These are phyloP conservation scores for Imleria badia DNA, from an alignment of 768 basidiomycete species.

Conservation along the genomic window DNA sequence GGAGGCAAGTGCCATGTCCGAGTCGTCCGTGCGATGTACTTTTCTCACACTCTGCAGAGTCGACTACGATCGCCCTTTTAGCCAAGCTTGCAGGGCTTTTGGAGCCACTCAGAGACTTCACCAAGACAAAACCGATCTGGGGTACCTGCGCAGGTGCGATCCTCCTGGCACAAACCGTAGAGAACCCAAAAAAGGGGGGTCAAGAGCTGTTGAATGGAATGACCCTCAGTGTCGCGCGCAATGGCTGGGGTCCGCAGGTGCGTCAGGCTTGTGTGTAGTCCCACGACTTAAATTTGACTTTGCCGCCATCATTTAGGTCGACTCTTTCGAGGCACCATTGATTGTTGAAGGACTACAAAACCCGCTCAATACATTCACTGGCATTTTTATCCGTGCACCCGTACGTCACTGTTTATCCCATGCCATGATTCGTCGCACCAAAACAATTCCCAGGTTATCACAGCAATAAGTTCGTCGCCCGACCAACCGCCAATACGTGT, in stretches of 20 bases:
- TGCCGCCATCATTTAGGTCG: conserved; percentile 49
- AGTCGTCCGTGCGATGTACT: background rate
- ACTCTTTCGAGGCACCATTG: conserved; percentile 86
- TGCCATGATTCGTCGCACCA: background rate
- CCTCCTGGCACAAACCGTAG: conserved; percentile 70
- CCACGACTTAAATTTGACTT: background rate
- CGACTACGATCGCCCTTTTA: conserved; percentile 85
- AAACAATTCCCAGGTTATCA: conserved; percentile 53
- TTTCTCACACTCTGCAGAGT: conserved; percentile 51
- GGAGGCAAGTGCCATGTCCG: conserved; percentile 55
- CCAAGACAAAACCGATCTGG: conserved; percentile 79
- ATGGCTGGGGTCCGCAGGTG: conserved; percentile 95
- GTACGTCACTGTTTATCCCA: conserved; percentile 39
- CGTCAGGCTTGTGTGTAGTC: background rate
- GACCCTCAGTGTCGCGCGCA: conserved; percentile 76
- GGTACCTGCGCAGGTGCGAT: conserved; percentile 97
- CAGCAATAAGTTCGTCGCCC: conserved; percentile 45
- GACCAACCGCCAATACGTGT: conserved; percentile 63
- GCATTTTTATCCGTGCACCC: conserved; percentile 94
- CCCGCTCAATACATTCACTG: conserved; percentile 63
- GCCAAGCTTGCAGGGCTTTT: conserved; percentile 73
- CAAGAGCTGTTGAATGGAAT: conserved; percentile 85
- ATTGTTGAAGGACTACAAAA: conserved; percentile 61
- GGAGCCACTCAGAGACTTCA: conserved; percentile 75
- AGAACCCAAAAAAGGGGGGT: conserved; percentile 81